Evolutionary conservation across 345 rosid species (phyloP).

Genomic region (Leavenworthia alabamica): DNA sequence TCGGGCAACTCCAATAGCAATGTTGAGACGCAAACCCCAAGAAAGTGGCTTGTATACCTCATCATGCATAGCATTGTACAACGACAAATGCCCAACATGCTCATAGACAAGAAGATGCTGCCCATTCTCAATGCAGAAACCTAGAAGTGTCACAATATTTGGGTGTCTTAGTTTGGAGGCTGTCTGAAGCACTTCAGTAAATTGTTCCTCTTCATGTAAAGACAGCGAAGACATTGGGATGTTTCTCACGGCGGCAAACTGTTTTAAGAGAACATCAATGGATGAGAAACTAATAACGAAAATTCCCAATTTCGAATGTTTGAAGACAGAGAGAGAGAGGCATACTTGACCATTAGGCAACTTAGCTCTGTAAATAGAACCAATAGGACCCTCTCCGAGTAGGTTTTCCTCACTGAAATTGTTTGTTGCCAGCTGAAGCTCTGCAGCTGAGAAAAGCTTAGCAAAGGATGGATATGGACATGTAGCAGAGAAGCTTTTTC

Average conservation of each 20-base stretch:
- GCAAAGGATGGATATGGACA: constrained; percentile 41
- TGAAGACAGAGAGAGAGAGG: not conserved
- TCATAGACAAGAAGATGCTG: constrained; percentile 79
- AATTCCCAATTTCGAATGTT: not conserved
- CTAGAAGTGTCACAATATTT: constrained; percentile 64
- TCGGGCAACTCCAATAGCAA: constrained; percentile 76
- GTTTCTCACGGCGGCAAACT: constrained; percentile 74
- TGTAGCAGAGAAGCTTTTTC: constrained; percentile 47
- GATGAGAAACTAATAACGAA: not conserved
- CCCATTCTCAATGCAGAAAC: constrained; percentile 75
- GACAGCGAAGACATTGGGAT: constrained; percentile 60
- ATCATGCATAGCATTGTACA: constrained; percentile 60
- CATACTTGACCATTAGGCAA: constrained; percentile 68
- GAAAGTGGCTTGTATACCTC: constrained; percentile 59
- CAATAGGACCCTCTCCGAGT: constrained; percentile 79
- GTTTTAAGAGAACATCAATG: constrained; percentile 6
- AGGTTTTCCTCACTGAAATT: constrained; percentile 67
- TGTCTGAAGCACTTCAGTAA: constrained; percentile 57
- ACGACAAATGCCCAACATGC: constrained; percentile 57
- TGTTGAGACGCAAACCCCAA: constrained; percentile 64
- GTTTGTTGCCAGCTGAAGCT: constrained; percentile 71
- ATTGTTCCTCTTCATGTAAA: constrained; percentile 70
- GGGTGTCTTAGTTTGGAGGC: constrained; percentile 73
- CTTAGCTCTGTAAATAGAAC: constrained; percentile 78
- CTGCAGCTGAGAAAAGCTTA: constrained; percentile 52